Evolutionary conservation across 2,329 filamentous ascomycete species (phyloP).

Genomic region (Phyllosticta capitalensis): DNA sequence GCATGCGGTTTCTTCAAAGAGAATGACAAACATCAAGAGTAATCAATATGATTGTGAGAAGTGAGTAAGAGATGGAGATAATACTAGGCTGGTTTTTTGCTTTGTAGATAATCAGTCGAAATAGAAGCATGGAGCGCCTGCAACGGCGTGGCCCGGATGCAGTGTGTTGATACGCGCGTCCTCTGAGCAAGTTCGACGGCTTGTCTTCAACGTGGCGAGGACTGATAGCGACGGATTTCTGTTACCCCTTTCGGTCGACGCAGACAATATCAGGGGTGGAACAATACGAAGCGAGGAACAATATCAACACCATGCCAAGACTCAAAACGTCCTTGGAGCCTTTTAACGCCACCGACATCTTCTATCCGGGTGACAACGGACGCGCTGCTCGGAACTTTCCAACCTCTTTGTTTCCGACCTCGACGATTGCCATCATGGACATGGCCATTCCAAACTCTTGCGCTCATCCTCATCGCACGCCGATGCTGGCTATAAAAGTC

Average conservation of each 20-base stretch:
- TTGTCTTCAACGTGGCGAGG: too few species aligned
- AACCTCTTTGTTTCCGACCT: not conserved
- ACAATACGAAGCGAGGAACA: conserved; percentile 1
- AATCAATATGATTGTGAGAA: too few species aligned
- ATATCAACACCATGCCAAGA: conserved; percentile 7
- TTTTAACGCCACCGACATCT: not conserved
- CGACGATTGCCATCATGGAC: not conserved
- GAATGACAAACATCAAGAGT: too few species aligned
- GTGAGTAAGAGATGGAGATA: too few species aligned
- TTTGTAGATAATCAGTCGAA: too few species aligned
- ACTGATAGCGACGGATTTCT: not conserved
- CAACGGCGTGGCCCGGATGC: too few species aligned
- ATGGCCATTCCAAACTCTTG: not conserved
- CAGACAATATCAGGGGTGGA: conserved; percentile 1
- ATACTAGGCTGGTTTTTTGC: too few species aligned
- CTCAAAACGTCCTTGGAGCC: not conserved
- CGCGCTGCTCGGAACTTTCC: not conserved
- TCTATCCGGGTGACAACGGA: not conserved
- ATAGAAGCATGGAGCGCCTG: too few species aligned
- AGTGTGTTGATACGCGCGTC: too few species aligned
- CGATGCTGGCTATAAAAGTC: not conserved
- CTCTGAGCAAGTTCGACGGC: too few species aligned
- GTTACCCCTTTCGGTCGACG: not conserved
- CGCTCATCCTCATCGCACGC: too few species aligned
- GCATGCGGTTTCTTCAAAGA: too few species aligned